These are phyloP conservation scores for Silene conica DNA, from an alignment of 148 eudicot species.

Conservation along the genomic window DNA sequence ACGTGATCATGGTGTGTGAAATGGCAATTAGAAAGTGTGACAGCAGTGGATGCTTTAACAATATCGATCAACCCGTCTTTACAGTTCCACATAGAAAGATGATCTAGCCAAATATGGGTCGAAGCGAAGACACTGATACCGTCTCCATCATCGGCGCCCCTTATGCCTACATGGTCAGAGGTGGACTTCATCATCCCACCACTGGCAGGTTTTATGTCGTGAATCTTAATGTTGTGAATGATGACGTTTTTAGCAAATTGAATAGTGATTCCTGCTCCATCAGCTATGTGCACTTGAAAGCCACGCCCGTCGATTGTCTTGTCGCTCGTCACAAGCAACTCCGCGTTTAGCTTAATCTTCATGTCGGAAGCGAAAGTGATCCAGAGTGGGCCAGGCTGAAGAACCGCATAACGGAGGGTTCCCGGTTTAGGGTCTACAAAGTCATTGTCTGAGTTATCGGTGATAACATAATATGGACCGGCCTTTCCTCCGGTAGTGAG, in stretches of 20 bases:
- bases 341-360: slow-evolving; percentile 50
- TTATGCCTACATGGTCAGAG: slow-evolving; percentile 37
- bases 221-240: slow-evolving; percentile 49
- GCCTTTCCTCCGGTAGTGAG: slow-evolving; percentile 47
- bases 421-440: slow-evolving; percentile 53
- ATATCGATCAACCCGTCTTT: slow-evolving; percentile 68
- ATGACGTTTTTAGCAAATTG: slow-evolving; percentile 56
- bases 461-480: slow-evolving; percentile 47
- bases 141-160: slow-evolving; percentile 61
- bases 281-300: slow-evolving; percentile 39
- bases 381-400: slow-evolving; percentile 64
- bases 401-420: slow-evolving; percentile 66
- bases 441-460: slow-evolving; percentile 42
- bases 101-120: slow-evolving; percentile 69
- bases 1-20: slow-evolving; percentile 61
- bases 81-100: slow-evolving; percentile 52
- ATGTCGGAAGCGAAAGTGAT: slow-evolving; percentile 49
- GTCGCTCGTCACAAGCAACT: slow-evolving; percentile 49
- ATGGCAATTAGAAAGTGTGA: slow-evolving; percentile 74
- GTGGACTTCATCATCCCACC: slow-evolving; percentile 56
- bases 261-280: slow-evolving; percentile 67
- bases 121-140: slow-evolving; percentile 54
- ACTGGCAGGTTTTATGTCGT: slow-evolving; percentile 25
- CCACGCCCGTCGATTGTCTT: slow-evolving; percentile 92
- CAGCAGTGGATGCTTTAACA: slow-evolving; percentile 48